Evolutionary conservation across 2,329 filamentous ascomycete species (phyloP).

Genomic region (Trichocomaceae sp.): DNA sequence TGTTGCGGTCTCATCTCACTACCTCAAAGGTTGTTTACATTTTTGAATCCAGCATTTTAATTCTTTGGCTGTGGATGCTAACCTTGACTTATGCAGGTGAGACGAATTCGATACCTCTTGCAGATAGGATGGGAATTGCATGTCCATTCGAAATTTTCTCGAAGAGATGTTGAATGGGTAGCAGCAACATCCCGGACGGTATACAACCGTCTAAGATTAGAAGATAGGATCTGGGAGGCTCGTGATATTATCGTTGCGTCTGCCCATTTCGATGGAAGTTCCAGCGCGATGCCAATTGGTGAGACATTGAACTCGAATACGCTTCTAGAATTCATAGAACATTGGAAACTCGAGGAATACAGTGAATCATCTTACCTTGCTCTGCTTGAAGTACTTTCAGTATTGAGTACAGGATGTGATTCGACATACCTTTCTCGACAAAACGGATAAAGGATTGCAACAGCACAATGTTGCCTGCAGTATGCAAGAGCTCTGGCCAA

Average conservation of each 20-base stretch:
- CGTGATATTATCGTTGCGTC: neutral
- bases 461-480: neutral
- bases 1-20: no score
- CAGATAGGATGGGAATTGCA: neutral
- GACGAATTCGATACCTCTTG: neutral
- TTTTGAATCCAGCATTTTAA: no score
- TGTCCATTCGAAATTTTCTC: neutral
- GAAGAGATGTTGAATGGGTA: neutral
- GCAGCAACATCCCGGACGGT: neutral
- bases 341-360: neutral
- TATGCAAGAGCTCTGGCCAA: neutral
- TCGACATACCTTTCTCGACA: neutral
- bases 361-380: neutral
- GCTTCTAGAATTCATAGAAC: neutral
- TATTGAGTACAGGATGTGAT: neutral
- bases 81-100: neutral
- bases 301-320: neutral
- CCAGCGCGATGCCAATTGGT: neutral
- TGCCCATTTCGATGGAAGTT: neutral
- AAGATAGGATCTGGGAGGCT: neutral
- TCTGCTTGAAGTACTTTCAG: neutral
- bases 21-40: no score
- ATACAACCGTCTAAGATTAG: neutral
- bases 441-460: neutral
- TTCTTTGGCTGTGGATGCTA: neutral